A percentile compares a stretch with the other conserved stretches of the same genome.
Conservation (phyloP, 768 basidiomycete genomes). For the Tubosaeta sp. region DNA sequence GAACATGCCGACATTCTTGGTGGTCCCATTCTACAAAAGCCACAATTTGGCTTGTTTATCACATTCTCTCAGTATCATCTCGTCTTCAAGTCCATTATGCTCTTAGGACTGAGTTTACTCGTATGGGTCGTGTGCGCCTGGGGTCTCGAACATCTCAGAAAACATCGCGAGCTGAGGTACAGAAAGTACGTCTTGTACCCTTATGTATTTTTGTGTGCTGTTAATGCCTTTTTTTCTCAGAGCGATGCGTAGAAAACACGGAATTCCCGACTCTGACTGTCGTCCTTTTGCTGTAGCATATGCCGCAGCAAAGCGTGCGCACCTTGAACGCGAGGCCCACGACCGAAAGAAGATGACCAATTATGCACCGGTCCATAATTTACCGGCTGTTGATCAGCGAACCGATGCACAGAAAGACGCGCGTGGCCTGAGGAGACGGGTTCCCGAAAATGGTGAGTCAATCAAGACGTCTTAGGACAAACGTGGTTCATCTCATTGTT, state of each 20-base stretch:
- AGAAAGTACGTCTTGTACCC: constrained; percentile 49
- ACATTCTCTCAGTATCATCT: constrained; percentile 35
- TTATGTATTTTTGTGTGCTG: background rate
- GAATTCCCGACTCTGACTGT: constrained; percentile 79
- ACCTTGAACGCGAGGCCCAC: constrained; percentile 49
- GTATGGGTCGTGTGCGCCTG: constrained; percentile 33
- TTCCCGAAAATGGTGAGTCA: constrained; percentile 45
- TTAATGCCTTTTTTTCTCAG: constrained; percentile 34
- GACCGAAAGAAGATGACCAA: constrained; percentile 32
- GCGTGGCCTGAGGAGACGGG: constrained; percentile 38
- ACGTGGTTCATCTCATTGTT: constrained; percentile 24
- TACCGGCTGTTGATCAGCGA: constrained; percentile 24
- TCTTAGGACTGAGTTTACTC: constrained; percentile 32
- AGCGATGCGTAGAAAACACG: constrained; percentile 69
- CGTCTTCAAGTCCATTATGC: constrained; percentile 35
- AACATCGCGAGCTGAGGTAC: constrained; percentile 60
- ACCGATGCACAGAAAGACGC: constrained; percentile 33
- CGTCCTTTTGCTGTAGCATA: constrained; percentile 88
- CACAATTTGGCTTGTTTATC: constrained; percentile 23
- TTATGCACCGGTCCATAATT: constrained; percentile 23
- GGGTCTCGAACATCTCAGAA: constrained; percentile 44
- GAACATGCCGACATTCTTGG: constrained; percentile 74
- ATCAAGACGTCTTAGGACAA: constrained; percentile 17
- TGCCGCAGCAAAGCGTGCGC: constrained; percentile 58
- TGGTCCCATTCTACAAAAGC: constrained; percentile 42